phyloP scores from a whole-genome alignment of 2,329 filamentous ascomycete genomes.

The Cytospora piceicola region DNA sequence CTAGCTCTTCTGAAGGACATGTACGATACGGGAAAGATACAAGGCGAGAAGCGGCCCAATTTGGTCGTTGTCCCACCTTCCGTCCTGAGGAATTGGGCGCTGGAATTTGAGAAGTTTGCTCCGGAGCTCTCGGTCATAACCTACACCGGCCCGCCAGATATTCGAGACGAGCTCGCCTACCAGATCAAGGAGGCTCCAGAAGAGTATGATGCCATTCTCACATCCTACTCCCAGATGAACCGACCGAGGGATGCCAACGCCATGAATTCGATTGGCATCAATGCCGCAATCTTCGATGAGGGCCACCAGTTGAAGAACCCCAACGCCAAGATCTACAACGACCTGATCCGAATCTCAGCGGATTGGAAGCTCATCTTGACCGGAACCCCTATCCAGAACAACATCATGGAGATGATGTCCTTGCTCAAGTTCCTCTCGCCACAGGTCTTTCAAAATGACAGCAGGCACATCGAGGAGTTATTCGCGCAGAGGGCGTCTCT shows the following conservation, averaged over 20 bases:
- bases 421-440: constrained; percentile 95
- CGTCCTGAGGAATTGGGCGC: constrained; percentile 93
- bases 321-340: constrained; percentile 78
- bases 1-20: constrained; percentile 80
- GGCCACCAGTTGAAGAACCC: constrained; percentile 92
- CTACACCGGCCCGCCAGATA: constrained; percentile 66
- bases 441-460: constrained; percentile 73
- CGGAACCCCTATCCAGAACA: constrained; percentile 93
- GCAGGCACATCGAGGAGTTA: constrained; percentile 79
- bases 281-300: constrained; percentile 82
- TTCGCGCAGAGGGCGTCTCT: constrained; percentile 93
- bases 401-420: constrained; percentile 87
- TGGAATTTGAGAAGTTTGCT: constrained; percentile 87
- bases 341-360: constrained; percentile 75
- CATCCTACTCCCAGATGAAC: constrained; percentile 63
- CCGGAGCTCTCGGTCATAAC: constrained; percentile 76
- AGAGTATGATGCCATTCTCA: constrained; percentile 65
- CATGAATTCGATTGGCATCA: constrained; percentile 53
- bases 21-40: constrained; percentile 42
- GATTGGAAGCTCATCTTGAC: constrained; percentile 86
- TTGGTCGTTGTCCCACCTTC: constrained; percentile 91
- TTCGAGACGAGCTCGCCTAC: constrained; percentile 70
- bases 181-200: constrained; percentile 66
- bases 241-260: constrained; percentile 55
- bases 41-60: constrained; percentile 65